Conservation (phyloP, 2,329 filamentous ascomycete genomes). For the Epichloe amarillans region DNA sequence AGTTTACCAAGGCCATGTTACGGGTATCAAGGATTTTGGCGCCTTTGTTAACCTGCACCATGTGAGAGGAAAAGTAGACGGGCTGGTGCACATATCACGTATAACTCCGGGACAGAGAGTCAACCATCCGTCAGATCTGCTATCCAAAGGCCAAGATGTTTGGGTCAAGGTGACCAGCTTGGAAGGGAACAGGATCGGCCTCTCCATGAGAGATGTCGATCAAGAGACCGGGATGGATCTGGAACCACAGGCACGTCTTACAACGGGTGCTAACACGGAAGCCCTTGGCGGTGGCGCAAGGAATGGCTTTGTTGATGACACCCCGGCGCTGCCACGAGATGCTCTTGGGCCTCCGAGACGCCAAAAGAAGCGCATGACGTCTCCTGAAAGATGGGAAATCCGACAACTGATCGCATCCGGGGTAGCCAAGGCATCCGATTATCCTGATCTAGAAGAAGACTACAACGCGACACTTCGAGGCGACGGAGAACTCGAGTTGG, state of each 20-base stretch:
- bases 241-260: constrained; percentile 61
- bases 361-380: constrained; percentile 86
- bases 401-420: constrained; percentile 92
- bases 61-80: constrained; percentile 78
- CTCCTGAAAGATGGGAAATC: constrained; percentile 95
- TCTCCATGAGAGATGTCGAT: constrained; percentile 97
- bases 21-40: constrained; percentile 88
- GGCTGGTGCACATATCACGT: constrained; percentile 84
- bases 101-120: constrained; percentile 76
- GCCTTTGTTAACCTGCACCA: constrained; percentile 87
- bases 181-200: constrained; percentile 65
- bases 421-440: constrained; percentile 82
- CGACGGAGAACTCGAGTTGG: constrained; percentile 77
- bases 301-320: constrained; percentile 40
- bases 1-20: constrained; percentile 80
- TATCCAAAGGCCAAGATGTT: constrained; percentile 67
- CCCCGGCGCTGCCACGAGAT: constrained; percentile 21
- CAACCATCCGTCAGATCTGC: constrained; percentile 80
- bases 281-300: constrained; percentile 53
- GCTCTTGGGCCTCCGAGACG: constrained; percentile 32
- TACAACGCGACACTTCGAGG: constrained; percentile 79
- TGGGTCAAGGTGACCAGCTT: constrained; percentile 89
- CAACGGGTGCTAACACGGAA: constrained; percentile 84
- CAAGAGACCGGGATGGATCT: constrained; percentile 78
- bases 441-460: constrained; percentile 88